phyloP scores from a whole-genome alignment of 768 basidiomycete species.

The Suillus subaureus region DNA sequence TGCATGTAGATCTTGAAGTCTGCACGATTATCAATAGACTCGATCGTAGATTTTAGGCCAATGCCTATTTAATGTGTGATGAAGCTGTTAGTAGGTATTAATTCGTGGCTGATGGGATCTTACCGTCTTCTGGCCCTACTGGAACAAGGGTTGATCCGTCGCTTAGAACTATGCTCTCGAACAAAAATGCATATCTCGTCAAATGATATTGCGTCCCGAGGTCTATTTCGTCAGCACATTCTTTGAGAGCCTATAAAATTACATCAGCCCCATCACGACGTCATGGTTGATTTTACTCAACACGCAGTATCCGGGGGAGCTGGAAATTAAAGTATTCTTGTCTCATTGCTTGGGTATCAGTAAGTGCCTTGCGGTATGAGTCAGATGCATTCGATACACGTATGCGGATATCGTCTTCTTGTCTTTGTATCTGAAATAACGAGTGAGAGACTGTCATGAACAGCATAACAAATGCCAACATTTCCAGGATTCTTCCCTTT shows the following conservation, averaged over 20 bases:
- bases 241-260: slow-evolving; percentile 74
- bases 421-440: slow-evolving; percentile 69
- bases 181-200: slow-evolving; percentile 91
- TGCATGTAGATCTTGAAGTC: slow-evolving; percentile 99
- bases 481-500: slow-evolving; percentile 94
- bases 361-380: slow-evolving; percentile 86
- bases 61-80: slow-evolving; percentile 40
- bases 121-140: slow-evolving; percentile 70
- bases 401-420: slow-evolving; percentile 91
- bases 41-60: slow-evolving; percentile 85
- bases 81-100: neutral
- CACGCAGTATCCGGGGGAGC: slow-evolving; percentile 86
- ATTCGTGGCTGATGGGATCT: slow-evolving; percentile 16
- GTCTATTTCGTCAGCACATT: slow-evolving; percentile 95
- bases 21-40: slow-evolving; percentile 89
- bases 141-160: slow-evolving; percentile 86
- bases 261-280: slow-evolving; percentile 14
- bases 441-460: slow-evolving; percentile 15
- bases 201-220: slow-evolving; percentile 98
- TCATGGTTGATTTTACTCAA: neutral
- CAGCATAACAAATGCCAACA: slow-evolving; percentile 40
- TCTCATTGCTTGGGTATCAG: slow-evolving; percentile 85
- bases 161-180: slow-evolving; percentile 85
- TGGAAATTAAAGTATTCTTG: slow-evolving; percentile 99
- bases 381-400: slow-evolving; percentile 88